Percentiles rank a stretch among this genome's conserved stretches.
Evolutionary conservation across 257 asterid genomes (phyloP).

Genomic region (Voacanga thouarsii): DNA sequence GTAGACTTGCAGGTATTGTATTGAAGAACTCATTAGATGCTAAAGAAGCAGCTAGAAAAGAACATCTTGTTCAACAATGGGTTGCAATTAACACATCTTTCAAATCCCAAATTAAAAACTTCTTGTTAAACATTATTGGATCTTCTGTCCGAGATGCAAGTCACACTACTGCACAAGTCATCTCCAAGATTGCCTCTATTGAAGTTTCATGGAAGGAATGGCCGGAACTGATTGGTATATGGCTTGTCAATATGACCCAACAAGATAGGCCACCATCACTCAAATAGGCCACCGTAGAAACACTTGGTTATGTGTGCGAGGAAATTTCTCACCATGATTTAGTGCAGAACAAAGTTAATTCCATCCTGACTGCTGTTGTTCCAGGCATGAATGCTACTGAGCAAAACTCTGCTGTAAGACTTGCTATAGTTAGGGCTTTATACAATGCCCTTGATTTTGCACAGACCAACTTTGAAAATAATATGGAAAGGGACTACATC

Average conservation of each 20-base stretch:
- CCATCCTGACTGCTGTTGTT: slow-evolving; percentile 76
- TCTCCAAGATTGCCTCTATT: slow-evolving; percentile 79
- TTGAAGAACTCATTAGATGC: slow-evolving; percentile 85
- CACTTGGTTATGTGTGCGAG: slow-evolving; percentile 88
- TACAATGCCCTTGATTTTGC: slow-evolving; percentile 92
- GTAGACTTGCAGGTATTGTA: slow-evolving; percentile 81
- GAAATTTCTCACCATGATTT: slow-evolving; percentile 76
- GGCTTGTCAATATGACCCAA: slow-evolving; percentile 69
- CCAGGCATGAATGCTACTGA: slow-evolving; percentile 82
- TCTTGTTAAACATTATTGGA: slow-evolving; percentile 61
- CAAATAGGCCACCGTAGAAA: slow-evolving; percentile 77
- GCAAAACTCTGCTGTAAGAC: slow-evolving; percentile 58
- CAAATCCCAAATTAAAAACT: slow-evolving; percentile 64
- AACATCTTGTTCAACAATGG: slow-evolving; percentile 66
- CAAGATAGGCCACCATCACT: slow-evolving; percentile 54
- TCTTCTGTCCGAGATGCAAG: slow-evolving; percentile 66
- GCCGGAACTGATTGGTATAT: slow-evolving; percentile 69
- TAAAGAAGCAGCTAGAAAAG: slow-evolving; percentile 61
- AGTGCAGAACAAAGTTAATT: slow-evolving; percentile 74
- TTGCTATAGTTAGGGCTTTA: slow-evolving; percentile 75
- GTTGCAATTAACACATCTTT: slow-evolving; percentile 45
- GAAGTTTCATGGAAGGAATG: slow-evolving; percentile 80
- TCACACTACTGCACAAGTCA: slow-evolving; percentile 77
- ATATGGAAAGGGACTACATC: slow-evolving; percentile 80
- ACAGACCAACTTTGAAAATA: slow-evolving; percentile 74